A percentile compares a stretch with the other conserved stretches of the same genome.
Conservation (phyloP, 2,329 filamentous ascomycete genomes). For the Bipolaris zeicola region DNA sequence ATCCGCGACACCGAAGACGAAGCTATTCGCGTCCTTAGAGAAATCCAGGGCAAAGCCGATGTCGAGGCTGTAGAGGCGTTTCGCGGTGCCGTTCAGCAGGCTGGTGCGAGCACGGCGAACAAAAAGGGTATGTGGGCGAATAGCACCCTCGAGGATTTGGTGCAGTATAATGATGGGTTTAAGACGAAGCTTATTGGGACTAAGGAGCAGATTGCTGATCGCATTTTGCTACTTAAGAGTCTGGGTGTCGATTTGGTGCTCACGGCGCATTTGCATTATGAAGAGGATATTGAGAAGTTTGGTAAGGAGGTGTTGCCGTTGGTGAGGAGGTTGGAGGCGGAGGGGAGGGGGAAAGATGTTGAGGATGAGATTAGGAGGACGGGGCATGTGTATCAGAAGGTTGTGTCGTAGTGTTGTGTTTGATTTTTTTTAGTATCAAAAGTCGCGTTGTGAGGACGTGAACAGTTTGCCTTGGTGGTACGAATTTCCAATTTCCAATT, state of each 20-base stretch:
- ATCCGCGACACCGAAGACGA: slow-evolving; percentile 58
- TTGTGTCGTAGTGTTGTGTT: too few relatives aligned
- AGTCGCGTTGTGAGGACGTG: too few relatives aligned
- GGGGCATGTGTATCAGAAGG: slow-evolving; percentile 53
- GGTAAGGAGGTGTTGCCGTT: slow-evolving; percentile 55
- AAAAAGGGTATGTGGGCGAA: slow-evolving; percentile 62
- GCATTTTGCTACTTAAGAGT: slow-evolving; percentile 57
- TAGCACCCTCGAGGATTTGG: slow-evolving; percentile 58
- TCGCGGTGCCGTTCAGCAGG: slow-evolving; percentile 56
- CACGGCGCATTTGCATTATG: slow-evolving; percentile 59
- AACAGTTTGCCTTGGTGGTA: too few relatives aligned
- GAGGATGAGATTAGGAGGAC: slow-evolving; percentile 55
- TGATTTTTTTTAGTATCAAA: too few relatives aligned
- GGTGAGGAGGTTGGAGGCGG: slow-evolving; percentile 55
- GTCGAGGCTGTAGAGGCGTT: slow-evolving; percentile 58
- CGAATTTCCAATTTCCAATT: too few relatives aligned
- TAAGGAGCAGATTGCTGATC: slow-evolving; percentile 58
- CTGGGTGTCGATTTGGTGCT: slow-evolving; percentile 53
- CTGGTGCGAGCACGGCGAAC: slow-evolving; percentile 54
- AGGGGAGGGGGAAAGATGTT: slow-evolving; percentile 56
- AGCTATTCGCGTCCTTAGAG: slow-evolving; percentile 55
- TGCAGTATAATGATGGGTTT: slow-evolving; percentile 63
- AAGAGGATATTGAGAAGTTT: slow-evolving; percentile 59
- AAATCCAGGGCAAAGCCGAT: slow-evolving; percentile 61
- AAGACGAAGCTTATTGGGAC: slow-evolving; percentile 62